phyloP scores from a whole-genome alignment of 495 filamentous ascomycete species.

The Tuber microsphaerosporum region DNA sequence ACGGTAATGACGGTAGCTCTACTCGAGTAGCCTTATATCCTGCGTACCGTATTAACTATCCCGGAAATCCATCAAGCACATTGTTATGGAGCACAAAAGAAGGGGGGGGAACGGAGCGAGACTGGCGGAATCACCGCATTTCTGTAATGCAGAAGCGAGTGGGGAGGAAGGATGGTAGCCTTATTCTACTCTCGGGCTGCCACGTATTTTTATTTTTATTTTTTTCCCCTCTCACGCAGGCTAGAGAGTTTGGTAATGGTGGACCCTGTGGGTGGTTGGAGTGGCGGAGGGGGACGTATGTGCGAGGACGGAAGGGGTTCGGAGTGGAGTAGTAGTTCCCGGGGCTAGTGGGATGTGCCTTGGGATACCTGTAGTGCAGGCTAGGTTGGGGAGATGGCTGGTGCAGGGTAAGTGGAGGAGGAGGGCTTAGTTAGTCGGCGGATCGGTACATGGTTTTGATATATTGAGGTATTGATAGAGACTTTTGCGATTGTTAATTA shows the following conservation, averaged over 20 bases:
- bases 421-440: background rate
- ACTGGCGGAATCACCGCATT: background rate
- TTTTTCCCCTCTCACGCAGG: background rate
- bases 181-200: background rate
- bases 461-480: background rate
- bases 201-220: background rate
- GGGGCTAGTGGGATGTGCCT: background rate
- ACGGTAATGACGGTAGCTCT: background rate
- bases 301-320: background rate
- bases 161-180: background rate
- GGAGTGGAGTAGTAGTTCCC: background rate
- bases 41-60: background rate
- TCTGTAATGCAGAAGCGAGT: background rate
- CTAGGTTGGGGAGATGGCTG: background rate
- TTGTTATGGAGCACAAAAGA: background rate
- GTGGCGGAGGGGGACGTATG: background rate
- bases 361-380: background rate
- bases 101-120: background rate
- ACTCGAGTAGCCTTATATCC: constrained; percentile 1
- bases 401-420: background rate
- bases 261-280: background rate
- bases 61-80: background rate
- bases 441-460: background rate
- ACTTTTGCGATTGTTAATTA: background rate
- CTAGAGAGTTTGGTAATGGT: background rate